Evolutionary conservation across 73 alveolate species (phyloP).

Genomic region (Paraurostyla sp.): DNA sequence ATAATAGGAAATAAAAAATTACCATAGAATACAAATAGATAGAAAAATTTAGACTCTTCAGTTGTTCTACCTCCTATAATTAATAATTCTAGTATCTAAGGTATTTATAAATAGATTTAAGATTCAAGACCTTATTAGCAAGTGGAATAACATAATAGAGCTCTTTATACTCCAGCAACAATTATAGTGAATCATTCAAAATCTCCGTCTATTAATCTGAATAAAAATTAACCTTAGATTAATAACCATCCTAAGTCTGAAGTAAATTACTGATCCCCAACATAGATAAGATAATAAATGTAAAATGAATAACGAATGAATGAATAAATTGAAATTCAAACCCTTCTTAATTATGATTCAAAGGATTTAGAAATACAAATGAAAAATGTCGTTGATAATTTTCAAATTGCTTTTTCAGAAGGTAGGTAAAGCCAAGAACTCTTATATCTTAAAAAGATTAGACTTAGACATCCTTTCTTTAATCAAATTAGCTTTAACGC

Average conservation of each 20-base stretch:
- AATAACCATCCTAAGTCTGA: not conserved
- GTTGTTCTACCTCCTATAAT: too few species aligned
- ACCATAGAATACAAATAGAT: too few species aligned
- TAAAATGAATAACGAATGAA: not conserved
- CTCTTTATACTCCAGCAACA: not conserved
- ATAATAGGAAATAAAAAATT: too few species aligned
- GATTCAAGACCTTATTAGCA: too few species aligned
- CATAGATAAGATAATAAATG: not conserved
- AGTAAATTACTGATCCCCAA: too few species aligned
- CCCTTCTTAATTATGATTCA: not conserved
- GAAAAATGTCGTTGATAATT: slow-evolving; percentile 34
- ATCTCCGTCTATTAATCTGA: not conserved
- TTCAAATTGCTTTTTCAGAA: slow-evolving; percentile 19
- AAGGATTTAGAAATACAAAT: slow-evolving; percentile 11
- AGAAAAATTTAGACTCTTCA: too few species aligned
- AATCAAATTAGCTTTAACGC: slow-evolving; percentile 51
- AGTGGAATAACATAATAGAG: not conserved
- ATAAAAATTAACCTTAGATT: not conserved
- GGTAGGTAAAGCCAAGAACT: slow-evolving; percentile 9
- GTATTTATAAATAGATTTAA: too few species aligned
- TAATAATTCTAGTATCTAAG: too few species aligned
- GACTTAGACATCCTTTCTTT: slow-evolving; percentile 39
- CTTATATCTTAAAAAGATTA: not conserved
- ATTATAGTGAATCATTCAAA: not conserved
- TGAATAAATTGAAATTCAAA: not conserved